Evolutionary conservation across 2,329 filamentous ascomycete genomes (phyloP).

Genomic region (Penicillium sp.): DNA sequence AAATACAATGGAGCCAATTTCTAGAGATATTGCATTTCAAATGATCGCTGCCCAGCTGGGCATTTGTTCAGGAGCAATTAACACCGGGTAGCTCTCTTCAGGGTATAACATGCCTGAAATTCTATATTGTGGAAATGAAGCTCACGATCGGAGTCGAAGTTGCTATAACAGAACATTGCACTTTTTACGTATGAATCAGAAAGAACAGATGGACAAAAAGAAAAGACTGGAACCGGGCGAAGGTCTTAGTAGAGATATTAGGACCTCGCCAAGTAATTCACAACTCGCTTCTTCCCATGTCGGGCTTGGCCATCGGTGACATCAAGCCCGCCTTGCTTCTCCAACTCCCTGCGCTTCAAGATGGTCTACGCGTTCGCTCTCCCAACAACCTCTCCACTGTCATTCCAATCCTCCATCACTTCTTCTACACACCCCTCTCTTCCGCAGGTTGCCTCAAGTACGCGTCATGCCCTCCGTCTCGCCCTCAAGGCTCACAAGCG

Average conservation of each 20-base stretch:
- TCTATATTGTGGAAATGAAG: not conserved
- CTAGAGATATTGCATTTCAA: no score
- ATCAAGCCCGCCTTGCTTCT: slow-evolving; percentile 14
- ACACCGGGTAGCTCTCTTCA: no score
- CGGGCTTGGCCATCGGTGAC: slow-evolving; percentile 7
- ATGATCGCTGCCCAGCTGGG: no score
- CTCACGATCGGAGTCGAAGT: not conserved
- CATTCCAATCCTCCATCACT: slow-evolving; percentile 72
- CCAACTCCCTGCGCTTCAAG: slow-evolving; percentile 18
- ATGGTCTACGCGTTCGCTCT: slow-evolving; percentile 92
- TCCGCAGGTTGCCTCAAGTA: slow-evolving; percentile 75
- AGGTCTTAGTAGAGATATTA: not conserved
- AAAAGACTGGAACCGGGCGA: not conserved
- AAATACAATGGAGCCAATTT: no score
- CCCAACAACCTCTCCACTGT: slow-evolving; percentile 84
- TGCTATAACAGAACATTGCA: not conserved
- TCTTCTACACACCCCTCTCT: slow-evolving; percentile 87
- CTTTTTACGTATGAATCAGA: not conserved
- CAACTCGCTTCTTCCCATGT: not conserved
- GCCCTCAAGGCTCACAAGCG: slow-evolving; percentile 87
- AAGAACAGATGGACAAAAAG: not conserved
- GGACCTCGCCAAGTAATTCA: not conserved
- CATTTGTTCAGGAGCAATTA: no score
- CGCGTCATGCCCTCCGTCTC: slow-evolving; percentile 78
- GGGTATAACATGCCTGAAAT: no score